Percentiles rank a stretch among this genome's conserved stretches.
Evolutionary conservation across 2,329 filamentous ascomycete genomes (phyloP).

Genomic region (Dactylellina sp.): DNA sequence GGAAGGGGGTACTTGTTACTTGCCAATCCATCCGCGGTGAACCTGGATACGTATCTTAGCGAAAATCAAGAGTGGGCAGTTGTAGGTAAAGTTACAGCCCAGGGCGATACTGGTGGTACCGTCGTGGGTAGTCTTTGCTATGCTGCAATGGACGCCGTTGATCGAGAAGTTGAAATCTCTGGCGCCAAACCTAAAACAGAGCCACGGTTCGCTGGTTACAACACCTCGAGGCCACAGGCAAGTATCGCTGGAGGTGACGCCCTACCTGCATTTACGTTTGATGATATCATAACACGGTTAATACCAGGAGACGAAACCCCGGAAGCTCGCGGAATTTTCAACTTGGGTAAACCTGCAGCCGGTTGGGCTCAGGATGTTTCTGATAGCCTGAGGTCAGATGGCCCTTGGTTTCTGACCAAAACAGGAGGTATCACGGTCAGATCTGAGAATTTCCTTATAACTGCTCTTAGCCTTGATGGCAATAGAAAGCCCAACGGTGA

Average conservation of each 20-base stretch:
- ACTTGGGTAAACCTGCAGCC: not conserved
- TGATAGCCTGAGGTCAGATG: not conserved
- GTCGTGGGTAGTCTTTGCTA: slow-evolving; percentile 17
- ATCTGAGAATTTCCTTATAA: not conserved
- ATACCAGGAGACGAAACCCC: not conserved
- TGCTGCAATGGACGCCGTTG: slow-evolving; percentile 25
- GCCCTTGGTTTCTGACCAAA: slow-evolving; percentile 8
- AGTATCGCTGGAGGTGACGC: not conserved
- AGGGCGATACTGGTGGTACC: not conserved
- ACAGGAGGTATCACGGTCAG: not conserved
- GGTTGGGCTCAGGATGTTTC: slow-evolving; percentile 12
- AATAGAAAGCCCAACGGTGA: not conserved
- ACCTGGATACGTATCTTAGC: not conserved
- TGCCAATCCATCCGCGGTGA: not conserved
- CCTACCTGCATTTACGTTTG: not conserved
- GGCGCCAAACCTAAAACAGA: slow-evolving; percentile 4
- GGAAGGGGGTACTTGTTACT: slow-evolving; percentile 20
- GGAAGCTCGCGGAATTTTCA: slow-evolving; percentile 4
- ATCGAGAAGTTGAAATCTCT: slow-evolving; percentile 20
- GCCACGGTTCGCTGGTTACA: slow-evolving; percentile 8
- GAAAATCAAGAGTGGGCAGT: slow-evolving; percentile 13
- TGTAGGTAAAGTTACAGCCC: not conserved
- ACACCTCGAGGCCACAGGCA: not conserved
- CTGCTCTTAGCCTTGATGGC: slow-evolving; percentile 4
- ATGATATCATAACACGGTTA: not conserved